These are phyloP conservation scores for Incumbomyces lentus DNA, from an alignment of 2,329 filamentous ascomycete genomes.

Conservation along the genomic window DNA sequence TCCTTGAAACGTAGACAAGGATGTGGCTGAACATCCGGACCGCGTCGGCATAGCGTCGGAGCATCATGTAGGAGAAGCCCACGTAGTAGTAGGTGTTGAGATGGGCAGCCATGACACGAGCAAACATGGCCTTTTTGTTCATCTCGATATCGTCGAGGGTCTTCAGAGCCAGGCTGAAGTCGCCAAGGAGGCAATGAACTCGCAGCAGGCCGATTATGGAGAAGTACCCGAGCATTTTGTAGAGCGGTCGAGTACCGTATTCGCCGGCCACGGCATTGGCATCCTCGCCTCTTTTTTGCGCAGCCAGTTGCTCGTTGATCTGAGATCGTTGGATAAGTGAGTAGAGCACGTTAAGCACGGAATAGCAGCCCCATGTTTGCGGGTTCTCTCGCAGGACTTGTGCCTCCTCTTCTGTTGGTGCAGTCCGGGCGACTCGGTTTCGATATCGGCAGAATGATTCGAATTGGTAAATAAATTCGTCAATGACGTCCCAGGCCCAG, in stretches of 20 bases:
- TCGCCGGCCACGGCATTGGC: slow-evolving; percentile 79
- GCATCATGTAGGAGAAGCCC: slow-evolving; percentile 99
- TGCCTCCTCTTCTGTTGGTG: slow-evolving; percentile 83
- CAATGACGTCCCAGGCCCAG: slow-evolving; percentile 99
- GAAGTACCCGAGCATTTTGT: slow-evolving; percentile 98
- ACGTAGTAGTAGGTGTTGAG: slow-evolving; percentile 99
- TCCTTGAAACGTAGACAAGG: slow-evolving; percentile 93
- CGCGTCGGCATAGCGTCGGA: slow-evolving; percentile 97
- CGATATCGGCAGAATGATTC: slow-evolving; percentile 98
- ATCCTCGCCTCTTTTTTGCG: slow-evolving; percentile 90
- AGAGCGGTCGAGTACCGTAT: slow-evolving; percentile 86
- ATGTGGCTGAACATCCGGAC: slow-evolving; percentile 99
- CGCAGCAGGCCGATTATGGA: slow-evolving; percentile 95
- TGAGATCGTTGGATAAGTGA: slow-evolving; percentile 97
- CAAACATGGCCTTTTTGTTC: slow-evolving; percentile 99
- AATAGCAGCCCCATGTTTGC: slow-evolving; percentile 99
- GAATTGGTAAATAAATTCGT: slow-evolving; percentile 99
- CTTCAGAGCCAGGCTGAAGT: slow-evolving; percentile 97
- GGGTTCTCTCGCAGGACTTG: slow-evolving; percentile 88
- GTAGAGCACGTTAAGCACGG: slow-evolving; percentile 97
- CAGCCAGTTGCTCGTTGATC: slow-evolving; percentile 92
- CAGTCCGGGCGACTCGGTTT: slow-evolving; percentile 72
- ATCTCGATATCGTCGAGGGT: slow-evolving; percentile 98
- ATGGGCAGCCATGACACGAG: slow-evolving; percentile 97
- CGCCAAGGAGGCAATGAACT: slow-evolving; percentile 90